Evolutionary conservation across 768 basidiomycete genomes (phyloP), one percentile per base, ranked within the genome.

Genomic region (Amanita phalloides): DNA sequence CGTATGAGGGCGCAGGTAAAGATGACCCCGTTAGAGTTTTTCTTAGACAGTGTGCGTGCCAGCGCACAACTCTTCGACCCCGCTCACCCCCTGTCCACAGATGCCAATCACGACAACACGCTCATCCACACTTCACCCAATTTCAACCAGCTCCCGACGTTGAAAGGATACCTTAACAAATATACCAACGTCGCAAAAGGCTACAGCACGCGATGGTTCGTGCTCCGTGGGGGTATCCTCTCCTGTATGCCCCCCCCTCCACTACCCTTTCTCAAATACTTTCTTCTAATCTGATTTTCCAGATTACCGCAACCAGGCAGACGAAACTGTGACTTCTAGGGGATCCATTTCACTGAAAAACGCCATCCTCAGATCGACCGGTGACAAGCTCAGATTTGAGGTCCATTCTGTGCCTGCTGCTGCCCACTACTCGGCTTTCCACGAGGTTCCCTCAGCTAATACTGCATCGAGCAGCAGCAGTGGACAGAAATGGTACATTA

Each of bases 111-210:
- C 37, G 88, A 93, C 58, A 80, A 79, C 36, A 79, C 82, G 0
- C 70, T 91, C 1, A 76, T 92, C 8, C 72, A 75, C 3, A 14
- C 44, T 9, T 61, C 67, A 6, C 67, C 71, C 0, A 46, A 61
- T 25, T 45, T 17, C 1, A 68, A 71, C 1, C 79, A 82, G 45
- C 79, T 84, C 1, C 82, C 85, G 0, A 64, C 72, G 2, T 65
- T 90, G 51, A 82, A 78, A 55, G 90, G 89, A 0, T 90, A 90
- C 61, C 69, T 91, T 17, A 90, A 88, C 65, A 97, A 97, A 64
- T 96, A 93, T 62, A 83, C 86, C 1, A 97, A 96, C 58, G 88
- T 96, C 36, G 90, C 90, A 0, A 84, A 81, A 58, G 93, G 94
- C 0, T 95, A 92, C 62, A 83, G 81, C 54, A 86, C 87, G 0